Evolutionary conservation across 192 early-diverging fungal species (phyloP), one percentile per base, ranked within the genome.

Genomic region (Obelidium mucronatum): DNA sequence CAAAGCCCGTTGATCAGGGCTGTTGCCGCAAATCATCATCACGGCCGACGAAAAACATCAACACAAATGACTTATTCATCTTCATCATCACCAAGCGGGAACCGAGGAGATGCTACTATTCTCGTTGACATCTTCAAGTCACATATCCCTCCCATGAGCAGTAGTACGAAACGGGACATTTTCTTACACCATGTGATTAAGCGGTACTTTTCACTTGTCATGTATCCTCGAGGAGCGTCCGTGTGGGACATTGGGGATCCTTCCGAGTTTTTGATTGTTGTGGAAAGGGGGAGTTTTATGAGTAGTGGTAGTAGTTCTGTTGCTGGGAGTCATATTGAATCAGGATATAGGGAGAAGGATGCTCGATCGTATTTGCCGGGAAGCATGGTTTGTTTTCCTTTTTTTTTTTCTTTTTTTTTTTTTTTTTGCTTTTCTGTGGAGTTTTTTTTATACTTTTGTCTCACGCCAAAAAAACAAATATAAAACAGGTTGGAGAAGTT

Each of bases 321-420:
- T 96, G 80, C 79, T 85, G 13, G 97, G 95, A 0, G 81, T 87
- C 39, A 79, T 96, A n/a, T 83, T 84, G 24, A 79, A 91, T 36
- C 67, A 80, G 51, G 79, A 54, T 60, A 2, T 80, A 83, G 60
- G 68, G 72, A 48, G 78, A 83, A 64, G 79, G 83, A 79, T 33
- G 88, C 93, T 2, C 94, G 97, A 83, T 94, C 93, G 24, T 91
- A 97, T 40, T 80, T 99, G 37, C 93, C 96, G 0, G 96, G 96
- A n/a, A 94, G 94, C 8, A 90, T 95, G 69, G 90, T 94, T 24
- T 56, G 75, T 56, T 19, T 40, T 30, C 33, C 15, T 63, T 44
- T 66, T 35, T 68, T 6, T 37, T 36, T 58, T 37, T 1, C 34
- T 40, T 13, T 22, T n/a, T 44, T 67, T 44, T 19, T 1, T 33